Conservation (phyloP, 257 asterid species). For the Ajuga chamaepitys region DNA sequence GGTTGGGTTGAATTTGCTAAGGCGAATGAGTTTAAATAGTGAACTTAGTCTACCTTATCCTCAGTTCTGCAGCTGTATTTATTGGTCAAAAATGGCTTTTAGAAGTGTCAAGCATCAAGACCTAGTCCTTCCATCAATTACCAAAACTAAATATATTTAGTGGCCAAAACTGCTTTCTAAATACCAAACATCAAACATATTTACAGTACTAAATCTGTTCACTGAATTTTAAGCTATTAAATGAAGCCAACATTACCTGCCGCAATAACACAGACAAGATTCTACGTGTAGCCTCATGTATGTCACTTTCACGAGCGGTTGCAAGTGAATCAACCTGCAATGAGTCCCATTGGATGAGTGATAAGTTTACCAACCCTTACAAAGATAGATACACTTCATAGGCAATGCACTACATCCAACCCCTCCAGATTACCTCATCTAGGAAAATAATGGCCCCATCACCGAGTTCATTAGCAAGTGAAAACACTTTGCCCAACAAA, state of each 20-base stretch:
- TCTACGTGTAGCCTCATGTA: conserved; percentile 94
- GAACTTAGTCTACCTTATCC: background rate
- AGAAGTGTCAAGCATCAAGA: no score
- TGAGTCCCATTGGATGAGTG: conserved; percentile 2
- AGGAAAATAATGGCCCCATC: conserved; percentile 84
- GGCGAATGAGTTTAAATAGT: background rate
- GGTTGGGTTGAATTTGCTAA: background rate
- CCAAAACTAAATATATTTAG: no score
- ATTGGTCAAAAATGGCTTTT: background rate
- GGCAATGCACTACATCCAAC: conserved; percentile 7
- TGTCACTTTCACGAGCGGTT: conserved; percentile 84
- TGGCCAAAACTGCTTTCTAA: background rate
- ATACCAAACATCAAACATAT: background rate
- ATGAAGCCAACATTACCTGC: conserved; percentile 49
- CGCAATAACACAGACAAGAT: conserved; percentile 78
- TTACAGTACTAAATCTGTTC: background rate
- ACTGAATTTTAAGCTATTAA: background rate
- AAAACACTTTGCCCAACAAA: conserved; percentile 79
- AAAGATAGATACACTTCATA: background rate
- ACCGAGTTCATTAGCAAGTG: conserved; percentile 78
- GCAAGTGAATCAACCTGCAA: conserved; percentile 93
- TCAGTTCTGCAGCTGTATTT: background rate
- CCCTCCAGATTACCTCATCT: conserved; percentile 64
- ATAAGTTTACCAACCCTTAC: background rate
- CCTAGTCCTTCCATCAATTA: no score